Evolutionary conservation across 2,329 filamentous ascomycete species (phyloP).

Genomic region (Fulvia fulva): DNA sequence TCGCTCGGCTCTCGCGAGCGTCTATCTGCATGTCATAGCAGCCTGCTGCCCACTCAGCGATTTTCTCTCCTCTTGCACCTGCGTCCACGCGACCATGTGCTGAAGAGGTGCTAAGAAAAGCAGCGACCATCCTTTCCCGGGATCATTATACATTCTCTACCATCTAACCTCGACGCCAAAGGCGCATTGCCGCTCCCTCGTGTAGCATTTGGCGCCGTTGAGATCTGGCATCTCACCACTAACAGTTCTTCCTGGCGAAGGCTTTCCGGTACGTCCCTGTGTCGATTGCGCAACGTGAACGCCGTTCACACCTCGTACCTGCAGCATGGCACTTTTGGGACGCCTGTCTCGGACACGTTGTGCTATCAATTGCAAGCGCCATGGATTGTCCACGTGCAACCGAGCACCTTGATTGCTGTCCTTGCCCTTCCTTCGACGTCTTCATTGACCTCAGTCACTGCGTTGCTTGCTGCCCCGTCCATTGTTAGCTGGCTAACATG

Average conservation of each 20-base stretch:
- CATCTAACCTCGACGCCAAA: constrained; percentile 17
- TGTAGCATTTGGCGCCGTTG: constrained; percentile 28
- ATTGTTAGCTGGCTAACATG: constrained; percentile 24
- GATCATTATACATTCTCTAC: constrained; percentile 19
- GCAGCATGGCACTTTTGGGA: constrained; percentile 14
- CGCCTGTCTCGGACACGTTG: constrained; percentile 14
- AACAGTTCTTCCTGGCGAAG: constrained; percentile 32
- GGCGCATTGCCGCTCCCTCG: constrained; percentile 24
- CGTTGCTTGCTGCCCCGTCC: neutral
- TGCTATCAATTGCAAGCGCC: constrained; percentile 24
- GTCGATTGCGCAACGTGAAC: constrained; percentile 20
- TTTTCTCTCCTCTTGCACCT: constrained; percentile 4
- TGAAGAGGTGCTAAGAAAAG: constrained; percentile 30
- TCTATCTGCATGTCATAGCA: constrained; percentile 14
- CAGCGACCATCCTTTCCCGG: constrained; percentile 16
- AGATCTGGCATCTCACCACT: constrained; percentile 34
- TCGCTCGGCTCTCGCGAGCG: constrained; percentile 10
- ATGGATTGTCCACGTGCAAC: constrained; percentile 19
- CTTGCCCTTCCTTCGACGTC: constrained; percentile 1
- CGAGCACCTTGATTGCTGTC: constrained; percentile 4
- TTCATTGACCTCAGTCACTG: neutral
- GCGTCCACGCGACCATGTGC: constrained; percentile 27
- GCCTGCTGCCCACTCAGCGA: constrained; percentile 14
- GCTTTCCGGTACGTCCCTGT: constrained; percentile 30
- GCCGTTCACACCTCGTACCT: constrained; percentile 12